Conservation (phyloP, 2,329 filamentous ascomycete species). For the Stemphylium vesicarium region DNA sequence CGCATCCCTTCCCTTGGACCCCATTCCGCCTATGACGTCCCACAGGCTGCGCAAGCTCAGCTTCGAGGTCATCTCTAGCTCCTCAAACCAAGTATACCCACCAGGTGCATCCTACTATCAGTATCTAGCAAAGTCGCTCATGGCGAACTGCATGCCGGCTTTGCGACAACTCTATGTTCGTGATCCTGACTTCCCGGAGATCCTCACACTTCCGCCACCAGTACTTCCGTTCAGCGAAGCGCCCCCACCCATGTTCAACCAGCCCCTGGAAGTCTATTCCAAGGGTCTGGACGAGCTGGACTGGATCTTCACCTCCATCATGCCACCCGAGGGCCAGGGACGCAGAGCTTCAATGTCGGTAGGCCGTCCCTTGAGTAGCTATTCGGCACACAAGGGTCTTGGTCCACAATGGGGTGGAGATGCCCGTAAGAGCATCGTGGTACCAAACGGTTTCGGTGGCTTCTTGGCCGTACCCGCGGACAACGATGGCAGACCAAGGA, state of each 20-base stretch:
- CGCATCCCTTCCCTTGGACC: constrained; percentile 62
- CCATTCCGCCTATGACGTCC: constrained; percentile 70
- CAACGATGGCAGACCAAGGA: constrained; percentile 42
- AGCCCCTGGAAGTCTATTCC: constrained; percentile 67
- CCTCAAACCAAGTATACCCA: constrained; percentile 62
- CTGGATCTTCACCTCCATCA: constrained; percentile 70
- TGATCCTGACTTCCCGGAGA: constrained; percentile 81
- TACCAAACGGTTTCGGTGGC: constrained; percentile 71
- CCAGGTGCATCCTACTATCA: constrained; percentile 73
- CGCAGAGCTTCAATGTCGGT: constrained; percentile 49
- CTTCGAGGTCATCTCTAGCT: constrained; percentile 76
- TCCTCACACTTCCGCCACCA: constrained; percentile 75
- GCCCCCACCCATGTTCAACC: constrained; percentile 54
- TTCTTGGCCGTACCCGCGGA: constrained; percentile 66
- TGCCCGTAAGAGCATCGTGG: constrained; percentile 66
- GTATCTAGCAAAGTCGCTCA: constrained; percentile 83
- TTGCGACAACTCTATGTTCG: constrained; percentile 83
- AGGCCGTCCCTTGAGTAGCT: constrained; percentile 54
- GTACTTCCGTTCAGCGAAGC: constrained; percentile 58
- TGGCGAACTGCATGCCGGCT: constrained; percentile 74
- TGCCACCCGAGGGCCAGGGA: constrained; percentile 56
- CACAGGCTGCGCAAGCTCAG: constrained; percentile 73
- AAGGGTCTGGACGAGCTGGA: constrained; percentile 72
- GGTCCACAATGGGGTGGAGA: constrained; percentile 66
- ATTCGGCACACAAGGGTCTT: constrained; percentile 54